Base-by-base conservation (phyloP, 805 yeast genomes). In the Wickerhamomyces queroliae region DNA sequence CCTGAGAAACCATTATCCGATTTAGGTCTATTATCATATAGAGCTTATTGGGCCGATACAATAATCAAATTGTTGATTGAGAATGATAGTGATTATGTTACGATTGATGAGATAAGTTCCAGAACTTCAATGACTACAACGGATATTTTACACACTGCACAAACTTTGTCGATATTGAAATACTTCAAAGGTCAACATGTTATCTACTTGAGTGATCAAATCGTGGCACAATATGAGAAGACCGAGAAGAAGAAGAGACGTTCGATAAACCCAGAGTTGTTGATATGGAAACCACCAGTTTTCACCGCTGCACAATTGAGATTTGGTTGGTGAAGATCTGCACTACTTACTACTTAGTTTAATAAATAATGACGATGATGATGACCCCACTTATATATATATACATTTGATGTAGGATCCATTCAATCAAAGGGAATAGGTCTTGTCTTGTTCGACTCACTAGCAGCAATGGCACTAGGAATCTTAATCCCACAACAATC, bases 1-100 rank as follows among this genome's bases (percentile, higher is more conserved):
- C 99, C 99, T 0, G 99, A 93, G 63, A 93, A 93, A 56, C 99
- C 99, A 3, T 69, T 93, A 18, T 86, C 96, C 0, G 99, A 93
- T 70, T 70, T 93, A 56, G 99, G 99, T 30, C 69, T 93, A 24
- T 70, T 93, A 22, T 85, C 96, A 5, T 93, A 93, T 56, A 78
- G 99, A 61, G 96, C 97, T 0, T 93, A 75, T 58, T 93, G 99
- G 99, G 80, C 97, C 0, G 98, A 93, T 53, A 80, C 91, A 1
- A 69, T 93, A 43, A 80, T 89, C 11, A 79, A 78, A 38, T 58
- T 88, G 22, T 65, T 93, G 28, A 80, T 83, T 28, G 63, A 69
- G 13, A 88, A 83, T 43, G 70, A 70, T 24, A 63, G 72, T 36
- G 75, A 67, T 19, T 48, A 54, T 37, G 76, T 82, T 36, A 83